Base-by-base conservation (phyloP, 202 grass and related monocot species). In the Setaria italica region DNA sequence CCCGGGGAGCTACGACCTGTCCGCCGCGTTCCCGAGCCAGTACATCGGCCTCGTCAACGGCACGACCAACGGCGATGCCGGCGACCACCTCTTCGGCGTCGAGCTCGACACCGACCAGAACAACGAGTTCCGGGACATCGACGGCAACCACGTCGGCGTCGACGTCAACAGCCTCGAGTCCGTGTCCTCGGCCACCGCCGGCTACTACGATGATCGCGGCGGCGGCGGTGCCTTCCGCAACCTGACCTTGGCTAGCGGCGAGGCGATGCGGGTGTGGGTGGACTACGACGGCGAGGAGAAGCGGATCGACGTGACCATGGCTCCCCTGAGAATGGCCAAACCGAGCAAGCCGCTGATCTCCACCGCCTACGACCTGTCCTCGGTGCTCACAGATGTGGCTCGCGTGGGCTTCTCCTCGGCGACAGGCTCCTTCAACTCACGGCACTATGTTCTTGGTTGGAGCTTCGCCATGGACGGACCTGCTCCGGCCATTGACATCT, bases 371-470 rank as follows among this genome's bases (percentile, higher is more conserved):
- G 2, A 91, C 70, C 86, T 91, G 16, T 79, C 90, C 0, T 0
- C 14, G 0, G 78, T 88, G 58, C 8, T 91, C 0, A 41, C 67
- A 0, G 88, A 86, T 0, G 7, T 15, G 0, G 48, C 80, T 3
- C 77, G 65, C 37, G 13, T 78, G 0, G 83, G 88, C 9, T 86
- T 90, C 73, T 85, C 73, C 0, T 65, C 84, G 0, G 7, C 79
- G 0, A 71, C 88, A 0, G 84, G 83, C 13, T 5, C 15, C 10
- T 4, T 47, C 4, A 41, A 37, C 3, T 29, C 54, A 2, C 30
- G 20, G 0, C 79, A 83, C 55, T 85, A 82, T 7, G 32, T 89
- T 11, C 77, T 89, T 10, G 88, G 88, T 0, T 89, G 83, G 83
- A 89, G 88, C 60, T 87, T 87, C 20, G 54, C 48, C 12, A 49